These are phyloP conservation scores for Eutrema japonicum DNA, from an alignment of 345 rosid species.

Conservation along the genomic window DNA sequence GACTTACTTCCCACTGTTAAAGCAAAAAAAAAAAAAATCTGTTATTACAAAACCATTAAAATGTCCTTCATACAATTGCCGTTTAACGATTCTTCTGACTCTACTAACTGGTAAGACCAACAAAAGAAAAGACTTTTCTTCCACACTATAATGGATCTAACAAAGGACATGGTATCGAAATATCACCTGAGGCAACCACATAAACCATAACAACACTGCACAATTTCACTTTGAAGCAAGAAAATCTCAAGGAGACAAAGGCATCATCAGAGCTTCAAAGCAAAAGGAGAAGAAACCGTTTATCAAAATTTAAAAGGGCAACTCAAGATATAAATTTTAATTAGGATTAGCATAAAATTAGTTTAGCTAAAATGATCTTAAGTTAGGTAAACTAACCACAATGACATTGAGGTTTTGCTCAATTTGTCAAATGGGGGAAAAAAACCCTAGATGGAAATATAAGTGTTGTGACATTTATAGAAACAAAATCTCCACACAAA, in stretches of 20 bases:
- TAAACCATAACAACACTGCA: slow-evolving; percentile 11
- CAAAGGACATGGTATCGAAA: background rate
- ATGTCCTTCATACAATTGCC: slow-evolving; percentile 3
- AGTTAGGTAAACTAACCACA: slow-evolving; percentile 41
- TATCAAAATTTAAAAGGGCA: background rate
- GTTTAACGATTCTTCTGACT: background rate
- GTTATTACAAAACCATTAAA: slow-evolving; percentile 24
- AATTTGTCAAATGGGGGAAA: slow-evolving; percentile 29
- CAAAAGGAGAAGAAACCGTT: background rate
- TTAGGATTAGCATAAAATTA: slow-evolving; percentile 7
- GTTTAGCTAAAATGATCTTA: background rate
- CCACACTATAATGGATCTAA: background rate
- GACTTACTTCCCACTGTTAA: slow-evolving; percentile 69
- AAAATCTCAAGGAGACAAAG: slow-evolving; percentile 11
- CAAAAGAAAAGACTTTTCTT: background rate
- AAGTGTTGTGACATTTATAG: slow-evolving; percentile 17
- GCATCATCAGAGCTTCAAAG: background rate
- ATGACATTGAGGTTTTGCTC: slow-evolving; percentile 18
- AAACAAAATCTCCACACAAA: slow-evolving; percentile 11
- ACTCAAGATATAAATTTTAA: background rate
- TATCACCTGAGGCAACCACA: background rate
- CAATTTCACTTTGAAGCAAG: slow-evolving; percentile 6
- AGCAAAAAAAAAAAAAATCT: background rate
- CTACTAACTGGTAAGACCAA: slow-evolving; percentile 4
- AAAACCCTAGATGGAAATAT: slow-evolving; percentile 22